Evolutionary conservation across 495 filamentous ascomycete genomes (phyloP).

Genomic region (Bombardia bombarda): DNA sequence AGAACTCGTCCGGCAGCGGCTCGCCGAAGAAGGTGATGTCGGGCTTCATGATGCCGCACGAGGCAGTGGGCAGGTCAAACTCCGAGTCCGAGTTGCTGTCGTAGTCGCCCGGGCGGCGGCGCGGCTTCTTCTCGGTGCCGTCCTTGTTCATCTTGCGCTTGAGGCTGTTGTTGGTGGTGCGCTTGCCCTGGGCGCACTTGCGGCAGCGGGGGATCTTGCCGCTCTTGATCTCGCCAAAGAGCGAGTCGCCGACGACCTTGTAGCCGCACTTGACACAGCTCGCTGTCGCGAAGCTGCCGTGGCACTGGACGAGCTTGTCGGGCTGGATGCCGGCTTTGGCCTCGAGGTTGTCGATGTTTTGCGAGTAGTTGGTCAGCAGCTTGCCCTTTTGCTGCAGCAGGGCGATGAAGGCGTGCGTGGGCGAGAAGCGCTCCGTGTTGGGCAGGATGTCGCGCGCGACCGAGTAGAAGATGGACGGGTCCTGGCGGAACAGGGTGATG

Average conservation of each 20-base stretch:
- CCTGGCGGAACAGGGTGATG: slow-evolving; percentile 73
- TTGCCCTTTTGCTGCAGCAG: slow-evolving; percentile 87
- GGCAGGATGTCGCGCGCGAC: slow-evolving; percentile 89
- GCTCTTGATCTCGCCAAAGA: slow-evolving; percentile 71
- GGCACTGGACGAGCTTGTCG: slow-evolving; percentile 90
- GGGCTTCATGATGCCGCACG: slow-evolving; percentile 86
- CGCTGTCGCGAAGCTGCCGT: slow-evolving; percentile 90
- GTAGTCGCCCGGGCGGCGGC: slow-evolving; percentile 51
- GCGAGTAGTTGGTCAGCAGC: slow-evolving; percentile 92
- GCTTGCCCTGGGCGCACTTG: slow-evolving; percentile 45
- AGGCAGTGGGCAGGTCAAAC: slow-evolving; percentile 31
- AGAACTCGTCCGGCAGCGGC: slow-evolving; percentile 74
- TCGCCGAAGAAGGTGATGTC: slow-evolving; percentile 99
- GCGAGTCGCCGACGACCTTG: slow-evolving; percentile 64
- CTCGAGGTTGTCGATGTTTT: slow-evolving; percentile 98
- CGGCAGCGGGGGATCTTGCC: slow-evolving; percentile 62
- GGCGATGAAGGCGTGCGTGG: slow-evolving; percentile 92
- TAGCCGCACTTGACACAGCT: slow-evolving; percentile 77
- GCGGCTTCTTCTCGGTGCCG: slow-evolving; percentile 46
- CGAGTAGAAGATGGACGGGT: slow-evolving; percentile 86
- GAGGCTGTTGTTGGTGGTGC: slow-evolving; percentile 33
- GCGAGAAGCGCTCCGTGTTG: slow-evolving; percentile 60
- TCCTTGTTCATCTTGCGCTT: slow-evolving; percentile 74
- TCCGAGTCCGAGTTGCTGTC: slow-evolving; percentile 68
- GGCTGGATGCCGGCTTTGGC: slow-evolving; percentile 71